Base-by-base conservation (phyloP, 1,284 basidiomycete genomes). In the Apiotrichum montevideense region DNA sequence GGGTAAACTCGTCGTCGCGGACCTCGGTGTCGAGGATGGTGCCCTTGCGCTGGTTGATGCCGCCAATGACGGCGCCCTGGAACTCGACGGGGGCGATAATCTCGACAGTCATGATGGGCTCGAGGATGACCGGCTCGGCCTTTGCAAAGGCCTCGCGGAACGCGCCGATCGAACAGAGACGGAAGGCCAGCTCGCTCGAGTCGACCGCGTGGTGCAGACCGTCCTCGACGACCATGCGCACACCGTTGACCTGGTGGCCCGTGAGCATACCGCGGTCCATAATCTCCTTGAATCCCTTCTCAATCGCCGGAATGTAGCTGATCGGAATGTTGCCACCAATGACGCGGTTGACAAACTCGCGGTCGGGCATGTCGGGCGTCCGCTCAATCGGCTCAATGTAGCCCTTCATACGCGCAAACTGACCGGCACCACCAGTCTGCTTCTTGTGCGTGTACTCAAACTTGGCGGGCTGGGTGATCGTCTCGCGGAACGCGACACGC, bases 41-140 rank as follows among this genome's bases (percentile, higher is more conserved):
- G 2, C 96, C 96, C 59, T 92, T 86, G 41, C 96, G 84, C 61
- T 90, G 86, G 76, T 97, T 99, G 68, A 98, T 79, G 13, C 90
- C 90, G 46, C 95, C 94, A 68, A 98, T 97, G 53, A 98, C 95
- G 45, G 84, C 82, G 82, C 94, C 95, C 75, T 98, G 96, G 83
- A 97, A 99, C 73, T 99, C 96, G 42, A 85, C 82, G 2, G 96
- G 96, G 0, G 95, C 94, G 45, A 97, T 87, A 29, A 98, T 90
- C 73, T 99, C 96, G 50, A 99, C 96, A 13, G 85, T 90, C 96
- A 99, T 99, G 77, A 97, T 88, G 29, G 96, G 96, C 74, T 99
- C 96, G 41, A 98, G 80, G 57, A 98, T 88, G 56, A 91, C 86
- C 0, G 91, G 86, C 46, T 79, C 80, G 29, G 91, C 86, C 62